A percentile compares a stretch with the other conserved stretches of the same genome.
Conservation (phyloP, 2,329 filamentous ascomycete species). For the Basipetospora sp. region DNA sequence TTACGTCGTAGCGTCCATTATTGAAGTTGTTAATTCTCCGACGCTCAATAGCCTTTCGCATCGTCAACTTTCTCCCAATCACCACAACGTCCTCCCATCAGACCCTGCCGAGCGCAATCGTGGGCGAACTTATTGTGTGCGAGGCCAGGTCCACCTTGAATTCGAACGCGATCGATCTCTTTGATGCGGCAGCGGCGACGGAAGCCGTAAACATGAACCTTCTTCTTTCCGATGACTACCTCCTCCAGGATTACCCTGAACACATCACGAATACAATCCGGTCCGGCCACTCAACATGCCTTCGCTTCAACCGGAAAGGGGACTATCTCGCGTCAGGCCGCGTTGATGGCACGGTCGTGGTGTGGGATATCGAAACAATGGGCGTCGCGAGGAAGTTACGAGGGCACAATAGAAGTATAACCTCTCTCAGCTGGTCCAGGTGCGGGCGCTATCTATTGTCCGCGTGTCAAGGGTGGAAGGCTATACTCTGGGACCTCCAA, state of each 20-base stretch:
- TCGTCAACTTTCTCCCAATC: no score
- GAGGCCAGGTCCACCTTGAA: no score
- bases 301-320: conserved; percentile 84
- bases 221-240: conserved; percentile 46
- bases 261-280: conserved; percentile 77
- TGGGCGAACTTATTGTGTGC: no score
- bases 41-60: no score
- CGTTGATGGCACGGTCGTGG: conserved; percentile 83
- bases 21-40: no score
- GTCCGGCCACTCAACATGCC: conserved; percentile 48
- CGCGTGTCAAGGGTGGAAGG: conserved; percentile 91
- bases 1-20: no score
- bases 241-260: conserved; percentile 74
- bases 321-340: conserved; percentile 90
- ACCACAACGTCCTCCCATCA: no score
- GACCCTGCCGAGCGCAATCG: no score
- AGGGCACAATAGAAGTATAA: conserved; percentile 85
- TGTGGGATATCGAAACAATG: conserved; percentile 96
- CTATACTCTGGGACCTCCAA: conserved; percentile 81
- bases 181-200: background rate
- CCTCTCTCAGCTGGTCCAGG: conserved; percentile 87
- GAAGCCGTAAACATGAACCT: conserved; percentile 37
- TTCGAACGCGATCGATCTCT: no score
- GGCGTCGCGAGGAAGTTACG: conserved; percentile 87
- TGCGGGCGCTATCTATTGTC: conserved; percentile 84